Conservation (phyloP, 2,329 filamentous ascomycete genomes). For the Aaosphaeria arxii region DNA sequence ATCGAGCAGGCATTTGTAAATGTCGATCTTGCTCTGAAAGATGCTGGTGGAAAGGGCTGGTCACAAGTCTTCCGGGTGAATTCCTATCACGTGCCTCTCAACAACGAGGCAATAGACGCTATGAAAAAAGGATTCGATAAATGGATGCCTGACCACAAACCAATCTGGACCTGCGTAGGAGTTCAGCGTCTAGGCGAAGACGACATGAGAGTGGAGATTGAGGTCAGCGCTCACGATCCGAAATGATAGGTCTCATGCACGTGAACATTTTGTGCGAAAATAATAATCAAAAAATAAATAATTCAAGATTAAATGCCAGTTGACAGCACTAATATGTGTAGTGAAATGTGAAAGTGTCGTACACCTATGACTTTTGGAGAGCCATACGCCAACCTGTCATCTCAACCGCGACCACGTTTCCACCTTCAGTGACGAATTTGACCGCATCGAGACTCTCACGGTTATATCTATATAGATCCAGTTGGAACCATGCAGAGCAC, state of each 20-base stretch:
- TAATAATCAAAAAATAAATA: too few relatives aligned
- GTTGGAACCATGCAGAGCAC: constrained; percentile 18
- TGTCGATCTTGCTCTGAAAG: constrained; percentile 49
- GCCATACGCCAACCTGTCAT: constrained; percentile 6
- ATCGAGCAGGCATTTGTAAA: constrained; percentile 51
- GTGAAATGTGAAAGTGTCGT: too few relatives aligned
- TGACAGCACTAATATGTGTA: too few relatives aligned
- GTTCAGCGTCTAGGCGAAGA: neutral
- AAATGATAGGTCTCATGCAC: neutral
- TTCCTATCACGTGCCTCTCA: constrained; percentile 8
- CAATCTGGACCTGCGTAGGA: neutral
- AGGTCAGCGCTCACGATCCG: neutral
- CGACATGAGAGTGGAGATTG: neutral
- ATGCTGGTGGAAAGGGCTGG: constrained; percentile 55
- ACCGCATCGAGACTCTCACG: constrained; percentile 17
- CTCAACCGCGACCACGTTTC: constrained; percentile 7
- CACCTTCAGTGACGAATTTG: constrained; percentile 9
- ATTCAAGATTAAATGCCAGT: too few relatives aligned
- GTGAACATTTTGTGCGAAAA: too few relatives aligned
- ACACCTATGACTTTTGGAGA: neutral
- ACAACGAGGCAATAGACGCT: constrained; percentile 6
- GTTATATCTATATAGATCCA: constrained; percentile 15
- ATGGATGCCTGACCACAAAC: constrained; percentile 10
- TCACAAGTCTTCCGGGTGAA: constrained; percentile 44
- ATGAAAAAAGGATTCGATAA: constrained; percentile 11